Evolutionary conservation across 2,329 filamentous ascomycete species (phyloP).

Genomic region (Ascochyta fabae): DNA sequence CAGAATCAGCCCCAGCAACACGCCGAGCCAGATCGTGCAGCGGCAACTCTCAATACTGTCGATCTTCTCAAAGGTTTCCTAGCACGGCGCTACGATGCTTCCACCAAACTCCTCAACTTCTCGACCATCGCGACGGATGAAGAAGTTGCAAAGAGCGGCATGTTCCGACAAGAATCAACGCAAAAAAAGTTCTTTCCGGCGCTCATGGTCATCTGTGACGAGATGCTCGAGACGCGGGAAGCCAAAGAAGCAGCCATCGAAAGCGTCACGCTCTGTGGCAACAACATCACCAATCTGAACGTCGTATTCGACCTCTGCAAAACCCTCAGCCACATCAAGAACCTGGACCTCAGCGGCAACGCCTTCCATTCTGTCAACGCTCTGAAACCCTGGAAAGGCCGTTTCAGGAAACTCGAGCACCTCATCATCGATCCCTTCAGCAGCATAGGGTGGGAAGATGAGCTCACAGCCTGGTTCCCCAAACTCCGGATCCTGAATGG

Average conservation of each 20-base stretch:
- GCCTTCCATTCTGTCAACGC: conserved; percentile 71
- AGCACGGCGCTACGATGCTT: conserved; percentile 72
- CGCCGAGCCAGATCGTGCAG: conserved; percentile 65
- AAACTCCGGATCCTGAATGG: conserved; percentile 79
- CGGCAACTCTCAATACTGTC: conserved; percentile 50
- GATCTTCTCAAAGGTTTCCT: conserved; percentile 74
- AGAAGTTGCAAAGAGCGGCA: conserved; percentile 73
- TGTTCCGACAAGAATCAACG: conserved; percentile 73
- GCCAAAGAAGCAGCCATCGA: conserved; percentile 79
- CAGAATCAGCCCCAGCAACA: conserved; percentile 72
- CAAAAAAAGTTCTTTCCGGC: conserved; percentile 90
- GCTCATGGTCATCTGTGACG: conserved; percentile 84
- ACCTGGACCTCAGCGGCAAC: conserved; percentile 89
- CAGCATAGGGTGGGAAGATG: conserved; percentile 64
- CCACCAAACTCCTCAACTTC: conserved; percentile 79
- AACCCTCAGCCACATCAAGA: conserved; percentile 83
- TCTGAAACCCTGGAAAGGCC: conserved; percentile 77
- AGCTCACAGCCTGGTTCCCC: conserved; percentile 82
- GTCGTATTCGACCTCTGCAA: conserved; percentile 77
- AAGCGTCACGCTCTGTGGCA: conserved; percentile 82
- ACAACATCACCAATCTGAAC: conserved; percentile 74
- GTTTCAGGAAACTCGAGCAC: conserved; percentile 79
- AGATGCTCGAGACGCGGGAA: conserved; percentile 73
- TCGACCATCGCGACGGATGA: conserved; percentile 77
- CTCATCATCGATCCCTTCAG: conserved; percentile 67